Evolutionary conservation across 371 early-diverging fungal genomes (phyloP), one percentile per base, ranked within the genome.

Genomic region (Mucor ambiguus): DNA sequence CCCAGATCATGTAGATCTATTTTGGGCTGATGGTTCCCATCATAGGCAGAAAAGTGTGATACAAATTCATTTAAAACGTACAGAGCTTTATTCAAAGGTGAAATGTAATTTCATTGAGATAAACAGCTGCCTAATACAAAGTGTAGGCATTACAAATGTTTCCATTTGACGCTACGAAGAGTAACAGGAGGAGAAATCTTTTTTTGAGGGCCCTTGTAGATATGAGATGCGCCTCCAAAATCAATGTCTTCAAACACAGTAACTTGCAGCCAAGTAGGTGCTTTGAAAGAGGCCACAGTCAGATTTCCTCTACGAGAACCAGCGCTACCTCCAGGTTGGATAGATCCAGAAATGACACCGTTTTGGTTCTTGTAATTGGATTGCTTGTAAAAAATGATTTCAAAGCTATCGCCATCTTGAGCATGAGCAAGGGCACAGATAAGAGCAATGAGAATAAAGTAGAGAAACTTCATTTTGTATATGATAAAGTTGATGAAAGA

Each of bases 141-240:
- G 14, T 37, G 3, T 14, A 37, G 6, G 14, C 14, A 61, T 62
- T 62, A 62, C 52, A 65, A 48, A 38, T 52, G 58, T 14, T 65
- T 65, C 65, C 65, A 65, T 35, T 65, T 65, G 29, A 65, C 59
- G 38, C 65, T 65, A 29, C 59, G 35, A 29, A 65, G 48, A 18
- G 58, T 37, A 16, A 59, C 22, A 49, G 59, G 30, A 38, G 65
- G 65, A 24, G 28, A 30, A 20, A 65, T 59, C 4, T 59, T 49
- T 26, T 59, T 49, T 59, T 59, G 49, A 26, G 65, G 37, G 2
- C 65, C 65, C 7, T 20, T 20, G 30, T 58, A 65, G 29, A 32
- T 24, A 38, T 58, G 20, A 18, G 10, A 18, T n/a, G 44, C 22
- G 2, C 65, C 65, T 16, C 20, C 14, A 33, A 37, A 65, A 18